These are phyloP conservation scores for Cyberlindnera americana DNA, from an alignment of 805 yeast species.

Conservation along the genomic window DNA sequence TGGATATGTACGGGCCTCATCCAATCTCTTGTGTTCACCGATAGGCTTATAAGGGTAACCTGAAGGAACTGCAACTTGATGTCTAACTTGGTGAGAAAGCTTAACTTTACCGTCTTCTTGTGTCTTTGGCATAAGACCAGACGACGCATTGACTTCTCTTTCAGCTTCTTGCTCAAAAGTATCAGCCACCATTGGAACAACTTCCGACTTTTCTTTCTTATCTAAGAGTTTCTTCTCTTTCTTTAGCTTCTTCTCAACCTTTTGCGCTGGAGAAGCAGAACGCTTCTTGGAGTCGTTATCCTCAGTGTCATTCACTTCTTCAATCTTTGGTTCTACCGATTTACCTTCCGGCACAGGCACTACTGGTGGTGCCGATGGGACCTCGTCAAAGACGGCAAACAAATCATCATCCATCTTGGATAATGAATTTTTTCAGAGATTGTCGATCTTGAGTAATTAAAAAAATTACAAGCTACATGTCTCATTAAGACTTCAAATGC, in stretches of 20 bases:
- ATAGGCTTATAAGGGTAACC: slow-evolving; percentile 85
- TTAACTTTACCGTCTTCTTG: slow-evolving; percentile 52
- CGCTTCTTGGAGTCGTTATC: slow-evolving; percentile 27
- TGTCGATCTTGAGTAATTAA: too few relatives aligned
- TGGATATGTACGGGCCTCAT: slow-evolving; percentile 88
- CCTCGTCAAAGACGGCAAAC: slow-evolving; percentile 60
- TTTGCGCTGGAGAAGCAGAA: slow-evolving; percentile 22
- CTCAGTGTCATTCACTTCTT: slow-evolving; percentile 12
- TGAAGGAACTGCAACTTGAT: slow-evolving; percentile 95
- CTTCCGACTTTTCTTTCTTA: slow-evolving; percentile 42
- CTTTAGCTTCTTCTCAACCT: slow-evolving; percentile 19
- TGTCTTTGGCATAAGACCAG: slow-evolving; percentile 53
- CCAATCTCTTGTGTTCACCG: slow-evolving; percentile 72
- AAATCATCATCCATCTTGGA: slow-evolving; percentile 43
- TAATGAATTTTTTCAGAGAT: background rate
- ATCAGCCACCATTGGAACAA: slow-evolving; percentile 78
- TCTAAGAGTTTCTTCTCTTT: slow-evolving; percentile 31
- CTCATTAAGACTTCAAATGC: too few relatives aligned
- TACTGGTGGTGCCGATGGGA: slow-evolving; percentile 35
- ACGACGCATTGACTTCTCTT: slow-evolving; percentile 80
- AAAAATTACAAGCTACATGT: too few relatives aligned
- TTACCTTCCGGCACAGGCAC: slow-evolving; percentile 7
- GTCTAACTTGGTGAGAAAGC: slow-evolving; percentile 90
- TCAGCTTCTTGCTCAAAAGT: slow-evolving; percentile 85
- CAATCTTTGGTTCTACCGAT: slow-evolving; percentile 7